A percentile compares a stretch with the other conserved stretches of the same genome.
These are phyloP conservation scores for Lodderomyces beijingensis DNA, from an alignment of 1,139 yeast genomes.

Conservation along the genomic window DNA sequence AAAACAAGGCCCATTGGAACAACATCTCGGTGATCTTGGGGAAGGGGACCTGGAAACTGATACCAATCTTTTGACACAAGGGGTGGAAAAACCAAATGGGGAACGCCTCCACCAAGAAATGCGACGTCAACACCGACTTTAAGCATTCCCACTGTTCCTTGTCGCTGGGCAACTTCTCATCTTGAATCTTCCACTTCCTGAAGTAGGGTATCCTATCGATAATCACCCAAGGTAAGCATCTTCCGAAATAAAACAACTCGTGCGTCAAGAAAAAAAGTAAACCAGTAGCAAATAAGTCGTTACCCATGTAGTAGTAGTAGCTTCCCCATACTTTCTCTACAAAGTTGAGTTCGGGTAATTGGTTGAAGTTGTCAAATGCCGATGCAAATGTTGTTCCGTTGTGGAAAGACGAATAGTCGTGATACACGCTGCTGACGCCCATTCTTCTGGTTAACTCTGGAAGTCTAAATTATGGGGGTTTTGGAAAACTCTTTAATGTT, in stretches of 20 bases:
- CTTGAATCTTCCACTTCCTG: slow-evolving; percentile 41
- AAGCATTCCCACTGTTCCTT: slow-evolving; percentile 48
- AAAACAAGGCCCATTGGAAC: slow-evolving; percentile 35
- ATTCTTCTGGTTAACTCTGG: not conserved
- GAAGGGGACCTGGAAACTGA: slow-evolving; percentile 37
- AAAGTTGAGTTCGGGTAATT: slow-evolving; percentile 22
- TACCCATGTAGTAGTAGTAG: slow-evolving; percentile 38
- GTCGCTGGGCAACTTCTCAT: slow-evolving; percentile 35
- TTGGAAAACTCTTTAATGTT: slow-evolving; percentile 1
- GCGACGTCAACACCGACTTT: slow-evolving; percentile 41
- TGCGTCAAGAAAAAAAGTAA: slow-evolving; percentile 39
- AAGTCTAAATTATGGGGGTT: not conserved
- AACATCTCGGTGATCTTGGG: slow-evolving; percentile 28
- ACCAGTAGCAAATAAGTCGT: slow-evolving; percentile 46
- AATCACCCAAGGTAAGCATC: slow-evolving; percentile 45
- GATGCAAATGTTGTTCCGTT: slow-evolving; percentile 37
- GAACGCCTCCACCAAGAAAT: slow-evolving; percentile 42
- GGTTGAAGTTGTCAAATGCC: slow-evolving; percentile 33
- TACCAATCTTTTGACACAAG: slow-evolving; percentile 36
- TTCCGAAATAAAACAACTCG: slow-evolving; percentile 41
- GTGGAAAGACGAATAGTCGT: slow-evolving; percentile 38
- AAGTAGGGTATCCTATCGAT: slow-evolving; percentile 42
- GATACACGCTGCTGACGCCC: slow-evolving; percentile 24
- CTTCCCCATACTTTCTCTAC: slow-evolving; percentile 42
- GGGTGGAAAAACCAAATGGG: slow-evolving; percentile 51